Base-by-base conservation (phyloP, 345 rosid species). In the Cardamine resedifolia region DNA sequence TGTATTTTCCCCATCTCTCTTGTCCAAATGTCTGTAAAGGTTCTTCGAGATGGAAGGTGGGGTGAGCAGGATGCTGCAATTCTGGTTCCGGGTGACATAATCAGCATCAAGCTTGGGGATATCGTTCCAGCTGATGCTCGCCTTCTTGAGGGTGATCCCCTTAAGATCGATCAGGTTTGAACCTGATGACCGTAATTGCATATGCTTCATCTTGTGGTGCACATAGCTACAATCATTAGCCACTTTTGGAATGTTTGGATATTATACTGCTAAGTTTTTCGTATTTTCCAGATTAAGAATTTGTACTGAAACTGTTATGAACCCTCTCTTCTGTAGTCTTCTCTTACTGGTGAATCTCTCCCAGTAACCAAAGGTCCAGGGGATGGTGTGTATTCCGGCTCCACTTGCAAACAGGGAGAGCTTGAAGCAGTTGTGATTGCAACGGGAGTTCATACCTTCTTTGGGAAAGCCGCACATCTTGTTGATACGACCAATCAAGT, bases 121-220 rank as follows among this genome's bases (percentile, higher is more conserved):
- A 95, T 95, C 44, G 71, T 95, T 74, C 99, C 99, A 34, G 99
- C 99, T 49, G 99, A 95, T 85, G 93, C 97, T 71, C 92, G 99
- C 50, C 85, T 91, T 57, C 91, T 95, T 14, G 99, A 91, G 64
- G 99, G 97, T 1, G 99, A 91, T 73, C 96, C 99, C 0, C 86
- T 95, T 53, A 95, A 95, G 79, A 95, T 91, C 36, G 99, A 95
- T 60, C 99, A 95, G 95, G 97, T 89, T 50, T 58, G 43, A 64
- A 19, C 34, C 2, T 45, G 41, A 70, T 33, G 50, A 34, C 15
- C 34, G 9, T 19, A 21, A 43, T 58, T 36, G n/a, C 53, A 41
- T 31, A 34, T 1, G 1, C 18, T 36, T 38, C 27, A 27, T 63
- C 21, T 23, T 18, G 3, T 38, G 58, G 15, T 48, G 60, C 45